Base-by-base conservation (phyloP, 768 basidiomycete species). In the Psilocybe cubensis region DNA sequence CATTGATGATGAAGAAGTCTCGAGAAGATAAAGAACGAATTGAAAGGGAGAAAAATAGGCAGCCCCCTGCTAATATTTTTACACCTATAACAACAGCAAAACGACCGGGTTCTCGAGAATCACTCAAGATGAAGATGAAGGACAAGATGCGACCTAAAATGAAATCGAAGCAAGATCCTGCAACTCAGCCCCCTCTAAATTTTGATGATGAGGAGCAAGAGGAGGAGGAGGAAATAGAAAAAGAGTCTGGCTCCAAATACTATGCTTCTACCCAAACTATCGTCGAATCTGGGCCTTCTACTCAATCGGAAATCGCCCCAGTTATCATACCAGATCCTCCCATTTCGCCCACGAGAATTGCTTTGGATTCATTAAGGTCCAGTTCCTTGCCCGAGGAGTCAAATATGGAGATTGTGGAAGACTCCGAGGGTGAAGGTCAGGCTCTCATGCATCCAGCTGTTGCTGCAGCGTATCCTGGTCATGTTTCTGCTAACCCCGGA, bases 111-210 rank as follows among this genome's bases (percentile, higher is more conserved):
- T 40, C 25, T 40, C 17, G 38, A 44, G 17, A 56, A 20, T 5
- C 31, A 52, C 8, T 57, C 57, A 12, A 73, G 55, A 21, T 60
- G 40, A 74, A 73, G 47, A 57, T 72, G 63, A 78, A 74, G 70
- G 64, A 67, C 31, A 74, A 69, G 61, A 76, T 73, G 77, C 70
- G 70, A 23, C 64, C 66, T 17, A 66, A 69, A 56, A 68, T 51
- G 44, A 68, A 68, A 48, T 38, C 54, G 4, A 69, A 73, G 56
- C 66, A 68, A 21, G 63, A 72, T 18, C 72, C 76, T 51, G 60
- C 72, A 9, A 66, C 69, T 23, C 53, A 66, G 14, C 62, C 72
- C 20, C 63, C 71, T 27, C 63, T 64, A 5, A 31, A 61, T 7
- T 64, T 66, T 3, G 69, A 68, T 31, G 70, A 73, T 12, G 70